Evolutionary conservation across 495 filamentous ascomycete species (phyloP), one percentile per base, ranked within the genome.

Genomic region (Hypomontagnella monticulosa): DNA sequence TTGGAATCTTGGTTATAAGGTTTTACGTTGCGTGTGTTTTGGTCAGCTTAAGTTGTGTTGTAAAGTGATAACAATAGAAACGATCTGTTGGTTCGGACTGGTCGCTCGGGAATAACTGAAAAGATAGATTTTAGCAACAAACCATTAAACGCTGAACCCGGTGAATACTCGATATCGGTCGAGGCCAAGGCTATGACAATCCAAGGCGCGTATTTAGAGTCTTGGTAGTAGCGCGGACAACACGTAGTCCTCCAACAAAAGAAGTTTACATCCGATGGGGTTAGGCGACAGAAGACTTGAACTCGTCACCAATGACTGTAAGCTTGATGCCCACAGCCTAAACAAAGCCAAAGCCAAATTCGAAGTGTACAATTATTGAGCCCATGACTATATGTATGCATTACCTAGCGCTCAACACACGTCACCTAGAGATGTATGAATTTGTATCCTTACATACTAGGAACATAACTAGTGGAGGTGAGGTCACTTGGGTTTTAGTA

Each of bases 121-220:
- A 30, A 15, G 46, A 49, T 1, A 32, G 42, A 18, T 32, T n/a
- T n/a, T 27, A 27, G 6, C 14, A 18, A 30, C 6, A 33, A 37
- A 15, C 42, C 9, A 27, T 12, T 38, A 38, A 19, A 38, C 16
- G 41, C 32, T 47, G 16, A 19, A n/a, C 37, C 33, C 23, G 6
- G 6, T 12, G 23, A 18, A 38, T 15, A 36, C n/a, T 51, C 7
- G 18, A 47, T 8, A 10, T 14, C 48, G 20, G 40, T 10, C 40
- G 15, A 15, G 41, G 5, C 33, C 33, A 33, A 48, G 40, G 61
- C 61, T 58, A 34, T 65, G 54, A 52, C 46, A 11, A 41, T 6
- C 6, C 51, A 10, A 11, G n/a, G 61, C 54, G 61, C 61, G 46
- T 64, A 46, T 30, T 10, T 42, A 16, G 16, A 37, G 12, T 12